phyloP scores from a whole-genome alignment of 2,329 filamentous ascomycete species.

The Cordyceps cicadae region DNA sequence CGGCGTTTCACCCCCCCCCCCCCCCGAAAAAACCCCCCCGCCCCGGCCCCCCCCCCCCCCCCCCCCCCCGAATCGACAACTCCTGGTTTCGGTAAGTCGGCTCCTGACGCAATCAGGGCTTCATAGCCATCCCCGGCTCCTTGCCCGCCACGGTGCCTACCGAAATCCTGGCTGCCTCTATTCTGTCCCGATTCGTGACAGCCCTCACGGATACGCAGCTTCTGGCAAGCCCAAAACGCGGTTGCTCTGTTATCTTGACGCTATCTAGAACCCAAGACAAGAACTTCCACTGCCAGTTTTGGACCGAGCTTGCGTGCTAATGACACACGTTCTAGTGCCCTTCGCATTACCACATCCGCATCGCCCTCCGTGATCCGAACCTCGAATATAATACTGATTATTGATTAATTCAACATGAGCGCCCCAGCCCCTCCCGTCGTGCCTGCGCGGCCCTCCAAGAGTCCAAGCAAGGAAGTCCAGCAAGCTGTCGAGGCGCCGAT shows the following conservation, averaged over 20 bases:
- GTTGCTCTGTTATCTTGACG: not conserved
- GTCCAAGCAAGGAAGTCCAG: slow-evolving; percentile 37
- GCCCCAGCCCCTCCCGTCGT: slow-evolving; percentile 44
- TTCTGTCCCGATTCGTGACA: slow-evolving; percentile 1
- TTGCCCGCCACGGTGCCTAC: not conserved
- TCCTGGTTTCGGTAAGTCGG: slow-evolving; percentile 11
- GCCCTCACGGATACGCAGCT: not conserved
- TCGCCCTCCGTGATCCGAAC: not conserved
- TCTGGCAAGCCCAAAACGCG: not conserved
- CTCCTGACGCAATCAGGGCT: slow-evolving; percentile 9
- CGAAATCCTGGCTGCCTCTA: not conserved
- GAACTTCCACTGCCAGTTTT: not conserved
- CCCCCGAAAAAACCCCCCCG: too few relatives aligned
- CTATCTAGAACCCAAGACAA: not conserved
- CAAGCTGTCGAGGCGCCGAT: slow-evolving; percentile 26
- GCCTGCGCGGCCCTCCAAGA: slow-evolving; percentile 48
- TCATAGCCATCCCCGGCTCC: not conserved
- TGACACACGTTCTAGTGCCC: not conserved
- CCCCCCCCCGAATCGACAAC: not conserved
- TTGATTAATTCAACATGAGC: slow-evolving; percentile 32
- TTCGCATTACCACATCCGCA: not conserved
- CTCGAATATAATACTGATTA: not conserved
- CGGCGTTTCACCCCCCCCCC: too few relatives aligned
- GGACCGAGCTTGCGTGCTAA: not conserved
- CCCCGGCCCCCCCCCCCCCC: not conserved